Evolutionary conservation across 2,329 filamentous ascomycete species (phyloP).

Genomic region (Colletotrichum endophyticum): DNA sequence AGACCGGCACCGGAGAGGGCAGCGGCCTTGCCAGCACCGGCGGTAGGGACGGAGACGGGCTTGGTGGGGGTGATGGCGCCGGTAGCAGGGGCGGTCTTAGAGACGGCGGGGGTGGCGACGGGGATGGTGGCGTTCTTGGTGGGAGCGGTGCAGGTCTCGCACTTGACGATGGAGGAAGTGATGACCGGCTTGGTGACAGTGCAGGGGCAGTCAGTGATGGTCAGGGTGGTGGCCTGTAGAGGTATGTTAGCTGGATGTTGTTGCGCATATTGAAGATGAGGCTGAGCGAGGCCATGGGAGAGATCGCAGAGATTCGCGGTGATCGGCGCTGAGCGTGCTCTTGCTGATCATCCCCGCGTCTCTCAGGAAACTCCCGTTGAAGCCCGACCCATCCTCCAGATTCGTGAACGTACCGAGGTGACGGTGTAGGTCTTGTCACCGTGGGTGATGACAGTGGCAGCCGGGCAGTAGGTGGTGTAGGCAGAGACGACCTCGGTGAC

Average conservation of each 20-base stretch:
- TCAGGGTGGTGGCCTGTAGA: slow-evolving; percentile 66
- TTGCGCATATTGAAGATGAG: neutral
- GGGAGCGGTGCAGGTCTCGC: slow-evolving; percentile 49
- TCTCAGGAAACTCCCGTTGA: neutral
- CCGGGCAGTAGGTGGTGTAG: slow-evolving; percentile 77
- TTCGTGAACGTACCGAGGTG: slow-evolving; percentile 38
- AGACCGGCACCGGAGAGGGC: slow-evolving; percentile 64
- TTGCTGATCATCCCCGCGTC: neutral
- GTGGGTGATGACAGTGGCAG: slow-evolving; percentile 67
- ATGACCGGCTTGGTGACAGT: slow-evolving; percentile 66
- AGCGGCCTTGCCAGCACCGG: slow-evolving; percentile 61
- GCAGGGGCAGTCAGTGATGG: slow-evolving; percentile 76
- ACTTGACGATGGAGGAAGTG: slow-evolving; percentile 56
- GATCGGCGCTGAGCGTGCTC: neutral
- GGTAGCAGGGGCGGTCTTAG: slow-evolving; percentile 33
- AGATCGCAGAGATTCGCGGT: neutral
- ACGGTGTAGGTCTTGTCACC: slow-evolving; percentile 72
- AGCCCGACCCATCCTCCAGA: slow-evolving; percentile 20
- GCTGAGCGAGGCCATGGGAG: neutral
- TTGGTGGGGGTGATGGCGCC: slow-evolving; percentile 30
- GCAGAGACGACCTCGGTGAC: slow-evolving; percentile 70
- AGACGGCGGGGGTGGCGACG: slow-evolving; percentile 29
- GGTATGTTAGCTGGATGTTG: slow-evolving; percentile 30
- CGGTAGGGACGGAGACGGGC: slow-evolving; percentile 48
- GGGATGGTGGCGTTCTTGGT: slow-evolving; percentile 25